A percentile compares a stretch with the other conserved stretches of the same genome.
Evolutionary conservation across 768 basidiomycete species (phyloP).

Genomic region (Daedaleopsis sinensis): DNA sequence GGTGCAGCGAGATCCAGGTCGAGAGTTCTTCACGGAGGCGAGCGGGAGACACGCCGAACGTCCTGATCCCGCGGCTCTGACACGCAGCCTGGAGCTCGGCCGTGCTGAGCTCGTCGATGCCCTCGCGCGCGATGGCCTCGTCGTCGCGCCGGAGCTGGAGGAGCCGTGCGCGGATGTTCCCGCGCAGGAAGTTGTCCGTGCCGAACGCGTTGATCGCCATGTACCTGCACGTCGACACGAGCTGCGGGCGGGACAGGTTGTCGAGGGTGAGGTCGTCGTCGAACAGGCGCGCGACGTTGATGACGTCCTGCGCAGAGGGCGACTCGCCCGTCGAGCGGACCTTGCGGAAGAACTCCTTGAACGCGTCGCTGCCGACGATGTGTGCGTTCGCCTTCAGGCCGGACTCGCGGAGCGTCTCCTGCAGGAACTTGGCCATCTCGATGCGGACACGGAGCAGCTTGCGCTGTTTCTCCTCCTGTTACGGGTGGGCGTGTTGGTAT

Average conservation of each 20-base stretch:
- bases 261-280: constrained; percentile 98
- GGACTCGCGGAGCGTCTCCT: constrained; percentile 94
- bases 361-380: constrained; percentile 92
- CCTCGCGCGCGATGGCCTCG: constrained; percentile 88
- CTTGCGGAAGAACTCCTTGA: constrained; percentile 99
- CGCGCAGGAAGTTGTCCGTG: constrained; percentile 97
- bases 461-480: constrained; percentile 93
- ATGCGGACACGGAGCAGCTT: constrained; percentile 92
- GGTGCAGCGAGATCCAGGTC: constrained; percentile 91
- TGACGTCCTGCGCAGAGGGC: constrained; percentile 85
- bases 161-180: constrained; percentile 83
- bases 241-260: constrained; percentile 97
- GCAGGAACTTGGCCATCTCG: constrained; percentile 99
- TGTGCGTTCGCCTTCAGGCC: constrained; percentile 91
- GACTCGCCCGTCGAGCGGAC: constrained; percentile 94
- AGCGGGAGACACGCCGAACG: constrained; percentile 83
- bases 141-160: constrained; percentile 88
- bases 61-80: constrained; percentile 92
- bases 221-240: constrained; percentile 96
- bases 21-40: constrained; percentile 86
- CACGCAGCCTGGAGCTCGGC: constrained; percentile 92
- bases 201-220: constrained; percentile 99
- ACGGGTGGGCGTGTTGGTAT: neutral
- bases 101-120: constrained; percentile 87
- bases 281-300: constrained; percentile 95